Evolutionary conservation across 768 basidiomycete genomes (phyloP).

Genomic region (Lactarius quietus): DNA sequence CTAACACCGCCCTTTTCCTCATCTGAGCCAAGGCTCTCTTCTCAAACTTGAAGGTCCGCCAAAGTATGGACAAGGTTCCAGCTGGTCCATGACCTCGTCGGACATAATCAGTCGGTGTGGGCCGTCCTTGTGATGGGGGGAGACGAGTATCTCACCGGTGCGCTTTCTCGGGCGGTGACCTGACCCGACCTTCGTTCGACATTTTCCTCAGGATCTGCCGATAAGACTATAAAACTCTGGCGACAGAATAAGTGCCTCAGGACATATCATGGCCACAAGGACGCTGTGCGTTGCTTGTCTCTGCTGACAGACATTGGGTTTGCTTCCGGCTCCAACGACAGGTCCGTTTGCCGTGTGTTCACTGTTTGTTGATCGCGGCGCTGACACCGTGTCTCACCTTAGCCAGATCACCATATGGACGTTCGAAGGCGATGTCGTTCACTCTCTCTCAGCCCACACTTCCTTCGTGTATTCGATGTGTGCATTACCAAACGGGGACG

Average conservation of each 20-base stretch:
- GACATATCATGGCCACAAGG: constrained; percentile 83
- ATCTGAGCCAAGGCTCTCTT: background rate
- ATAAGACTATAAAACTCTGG: constrained; percentile 92
- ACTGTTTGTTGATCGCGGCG: constrained; percentile 8
- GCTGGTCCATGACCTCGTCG: constrained; percentile 68
- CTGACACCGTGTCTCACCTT: background rate
- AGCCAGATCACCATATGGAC: constrained; percentile 95
- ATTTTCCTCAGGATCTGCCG: constrained; percentile 70
- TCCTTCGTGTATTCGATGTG: constrained; percentile 94
- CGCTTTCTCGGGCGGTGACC: constrained; percentile 17
- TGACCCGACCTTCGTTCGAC: background rate
- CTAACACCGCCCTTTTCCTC: background rate
- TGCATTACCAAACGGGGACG: constrained; percentile 73
- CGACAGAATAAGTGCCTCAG: constrained; percentile 66
- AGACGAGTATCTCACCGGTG: constrained; percentile 79
- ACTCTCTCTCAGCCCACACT: constrained; percentile 88
- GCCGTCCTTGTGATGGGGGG: constrained; percentile 79
- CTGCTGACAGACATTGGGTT: constrained; percentile 85
- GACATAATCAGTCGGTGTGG: constrained; percentile 92
- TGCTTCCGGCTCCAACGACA: constrained; percentile 94
- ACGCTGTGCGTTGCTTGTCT: constrained; percentile 85
- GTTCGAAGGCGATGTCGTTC: constrained; percentile 69
- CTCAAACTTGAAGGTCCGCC: constrained; percentile 68
- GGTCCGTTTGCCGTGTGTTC: constrained; percentile 43
- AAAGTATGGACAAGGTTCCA: constrained; percentile 89